A percentile compares a stretch with the other conserved stretches of the same genome.
Evolutionary conservation across 1,139 yeast genomes (phyloP).

Genomic region (Candida sp.): DNA sequence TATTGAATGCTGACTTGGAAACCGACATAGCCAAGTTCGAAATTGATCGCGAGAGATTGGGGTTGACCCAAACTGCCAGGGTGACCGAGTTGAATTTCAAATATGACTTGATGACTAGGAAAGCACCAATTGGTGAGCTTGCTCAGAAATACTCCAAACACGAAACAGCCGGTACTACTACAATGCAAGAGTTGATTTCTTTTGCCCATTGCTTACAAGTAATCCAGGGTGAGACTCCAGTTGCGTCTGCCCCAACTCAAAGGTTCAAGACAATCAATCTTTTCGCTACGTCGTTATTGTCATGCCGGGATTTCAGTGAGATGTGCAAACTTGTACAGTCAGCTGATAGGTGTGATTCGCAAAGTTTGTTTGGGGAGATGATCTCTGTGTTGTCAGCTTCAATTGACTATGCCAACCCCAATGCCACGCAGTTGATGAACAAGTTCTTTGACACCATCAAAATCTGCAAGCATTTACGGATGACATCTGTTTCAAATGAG

Average conservation of each 20-base stretch:
- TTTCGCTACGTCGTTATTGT: slow-evolving; percentile 10
- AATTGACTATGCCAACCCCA: not conserved
- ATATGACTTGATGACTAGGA: slow-evolving; percentile 21
- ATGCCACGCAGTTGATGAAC: slow-evolving; percentile 5
- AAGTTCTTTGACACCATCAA: slow-evolving; percentile 14
- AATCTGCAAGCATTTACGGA: slow-evolving; percentile 24
- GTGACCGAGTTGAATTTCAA: slow-evolving; percentile 24
- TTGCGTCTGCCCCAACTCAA: not conserved
- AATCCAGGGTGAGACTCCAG: slow-evolving; percentile 11
- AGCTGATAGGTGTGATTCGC: slow-evolving; percentile 10
- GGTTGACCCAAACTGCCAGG: slow-evolving; percentile 14
- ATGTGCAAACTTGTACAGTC: slow-evolving; percentile 22
- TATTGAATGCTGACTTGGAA: slow-evolving; percentile 15
- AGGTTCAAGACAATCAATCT: slow-evolving; percentile 13
- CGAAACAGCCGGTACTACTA: slow-evolving; percentile 14
- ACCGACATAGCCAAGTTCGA: slow-evolving; percentile 11
- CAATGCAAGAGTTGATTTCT: slow-evolving; percentile 20
- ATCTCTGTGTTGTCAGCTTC: not conserved
- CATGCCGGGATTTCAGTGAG: slow-evolving; percentile 13
- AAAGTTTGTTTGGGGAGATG: slow-evolving; percentile 8
- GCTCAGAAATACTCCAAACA: slow-evolving; percentile 19
- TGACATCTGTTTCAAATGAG: slow-evolving; percentile 22
- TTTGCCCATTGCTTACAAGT: slow-evolving; percentile 26
- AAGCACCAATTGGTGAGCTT: slow-evolving; percentile 18
- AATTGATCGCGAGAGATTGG: slow-evolving; percentile 5